A percentile compares a stretch with the other conserved stretches of the same genome.
phyloP scores from a whole-genome alignment of 371 early-diverging fungal species.

The Syncephalastrum monosporum region DNA sequence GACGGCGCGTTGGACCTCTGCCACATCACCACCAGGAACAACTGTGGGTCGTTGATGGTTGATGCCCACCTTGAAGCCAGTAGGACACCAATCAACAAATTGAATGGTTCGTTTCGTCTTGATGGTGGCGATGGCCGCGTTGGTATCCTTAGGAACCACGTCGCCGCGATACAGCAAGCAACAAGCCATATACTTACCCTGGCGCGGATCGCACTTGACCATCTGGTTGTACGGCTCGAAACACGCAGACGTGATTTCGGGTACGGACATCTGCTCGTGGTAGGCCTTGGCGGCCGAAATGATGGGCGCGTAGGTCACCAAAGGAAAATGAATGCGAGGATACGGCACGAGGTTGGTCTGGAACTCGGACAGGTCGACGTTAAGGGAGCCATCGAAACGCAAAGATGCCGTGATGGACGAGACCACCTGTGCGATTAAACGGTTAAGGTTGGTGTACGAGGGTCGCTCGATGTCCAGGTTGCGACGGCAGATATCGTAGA shows the following conservation, averaged over 20 bases:
- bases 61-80: constrained; percentile 83
- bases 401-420: constrained; percentile 99
- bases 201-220: constrained; percentile 92
- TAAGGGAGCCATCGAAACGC: constrained; percentile 94
- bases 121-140: constrained; percentile 82
- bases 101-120: constrained; percentile 88
- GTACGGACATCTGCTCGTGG: constrained; percentile 87
- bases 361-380: constrained; percentile 95
- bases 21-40: constrained; percentile 83
- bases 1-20: constrained; percentile 86
- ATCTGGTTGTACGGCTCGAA: constrained; percentile 94
- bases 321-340: constrained; percentile 94
- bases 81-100: constrained; percentile 98
- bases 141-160: constrained; percentile 82
- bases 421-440: constrained; percentile 98
- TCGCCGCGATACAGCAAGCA: constrained; percentile 93
- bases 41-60: constrained; percentile 86
- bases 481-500: constrained; percentile 98
- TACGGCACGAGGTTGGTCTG: constrained; percentile 96
- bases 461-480: constrained; percentile 97
- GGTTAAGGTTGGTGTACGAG: constrained; percentile 94
- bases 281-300: constrained; percentile 85
- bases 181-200: constrained; percentile 95
- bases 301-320: constrained; percentile 93
- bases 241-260: constrained; percentile 87